phyloP scores from a whole-genome alignment of 2,329 filamentous ascomycete genomes.

The Cercospora beticola region DNA sequence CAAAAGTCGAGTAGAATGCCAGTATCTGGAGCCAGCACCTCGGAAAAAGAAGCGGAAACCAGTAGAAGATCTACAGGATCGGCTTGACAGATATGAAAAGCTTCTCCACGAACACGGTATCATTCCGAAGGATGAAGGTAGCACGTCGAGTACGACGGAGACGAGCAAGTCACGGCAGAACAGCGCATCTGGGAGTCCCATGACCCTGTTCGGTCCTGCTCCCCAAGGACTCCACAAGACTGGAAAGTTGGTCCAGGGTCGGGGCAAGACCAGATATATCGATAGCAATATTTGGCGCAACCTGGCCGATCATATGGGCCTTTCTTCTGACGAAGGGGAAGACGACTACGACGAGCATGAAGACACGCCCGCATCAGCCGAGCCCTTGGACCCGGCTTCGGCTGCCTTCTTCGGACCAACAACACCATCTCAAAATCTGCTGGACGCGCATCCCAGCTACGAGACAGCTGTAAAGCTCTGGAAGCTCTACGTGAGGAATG shows the following conservation, averaged over 20 bases:
- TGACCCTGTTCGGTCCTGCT: not conserved
- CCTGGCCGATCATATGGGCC: constrained; percentile 32
- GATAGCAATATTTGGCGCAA: constrained; percentile 39
- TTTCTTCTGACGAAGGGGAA: constrained; percentile 32
- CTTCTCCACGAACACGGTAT: constrained; percentile 42
- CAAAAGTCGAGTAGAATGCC: constrained; percentile 40
- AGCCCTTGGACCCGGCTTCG: constrained; percentile 30
- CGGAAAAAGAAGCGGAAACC: constrained; percentile 43
- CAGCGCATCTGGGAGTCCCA: not conserved
- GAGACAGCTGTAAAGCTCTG: constrained; percentile 52
- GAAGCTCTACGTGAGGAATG: constrained; percentile 67
- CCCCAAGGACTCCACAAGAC: not conserved
- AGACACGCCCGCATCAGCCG: constrained; percentile 25
- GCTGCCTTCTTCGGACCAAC: constrained; percentile 27
- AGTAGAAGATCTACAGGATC: constrained; percentile 38
- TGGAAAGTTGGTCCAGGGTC: constrained; percentile 27
- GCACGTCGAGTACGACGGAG: not conserved
- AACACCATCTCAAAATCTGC: constrained; percentile 21
- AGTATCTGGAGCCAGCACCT: constrained; percentile 44
- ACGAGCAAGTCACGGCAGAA: not conserved
- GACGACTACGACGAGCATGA: constrained; percentile 25
- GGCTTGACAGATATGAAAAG: constrained; percentile 44
- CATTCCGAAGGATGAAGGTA: constrained; percentile 22
- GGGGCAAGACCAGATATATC: constrained; percentile 46
- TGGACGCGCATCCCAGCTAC: constrained; percentile 55